A percentile compares a stretch with the other conserved stretches of the same genome.
These are phyloP conservation scores for Teratosphaeria viscida DNA, from an alignment of 2,329 filamentous ascomycete genomes.

Conservation along the genomic window DNA sequence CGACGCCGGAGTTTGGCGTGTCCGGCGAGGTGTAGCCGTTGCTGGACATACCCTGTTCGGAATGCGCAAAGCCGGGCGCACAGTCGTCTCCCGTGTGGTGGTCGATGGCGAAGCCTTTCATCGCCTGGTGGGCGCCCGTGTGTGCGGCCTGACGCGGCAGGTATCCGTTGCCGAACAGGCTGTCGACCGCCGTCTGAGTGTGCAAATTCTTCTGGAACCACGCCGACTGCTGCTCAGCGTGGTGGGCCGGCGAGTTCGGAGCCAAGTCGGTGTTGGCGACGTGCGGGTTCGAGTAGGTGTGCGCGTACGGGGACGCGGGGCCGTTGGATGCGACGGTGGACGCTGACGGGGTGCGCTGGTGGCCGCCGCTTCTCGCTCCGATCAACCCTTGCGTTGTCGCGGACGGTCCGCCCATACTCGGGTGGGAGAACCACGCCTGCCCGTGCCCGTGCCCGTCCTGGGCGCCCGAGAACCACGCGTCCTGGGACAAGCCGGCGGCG, in stretches of 20 bases:
- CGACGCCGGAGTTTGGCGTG: constrained; percentile 44
- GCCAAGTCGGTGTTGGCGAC: constrained; percentile 37
- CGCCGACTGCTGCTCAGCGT: constrained; percentile 27
- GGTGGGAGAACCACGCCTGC: not conserved
- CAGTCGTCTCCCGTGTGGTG: constrained; percentile 41
- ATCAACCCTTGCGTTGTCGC: not conserved
- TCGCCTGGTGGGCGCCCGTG: constrained; percentile 45
- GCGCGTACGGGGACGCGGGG: constrained; percentile 33
- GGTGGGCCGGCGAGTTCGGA: constrained; percentile 29
- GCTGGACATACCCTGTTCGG: constrained; percentile 50
- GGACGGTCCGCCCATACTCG: constrained; percentile 1
- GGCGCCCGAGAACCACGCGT: not conserved
- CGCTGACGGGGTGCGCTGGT: constrained; percentile 26
- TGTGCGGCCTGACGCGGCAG: constrained; percentile 21
- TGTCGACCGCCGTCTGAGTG: constrained; percentile 43
- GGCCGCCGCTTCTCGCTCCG: constrained; percentile 8
- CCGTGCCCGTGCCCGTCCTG: not conserved
- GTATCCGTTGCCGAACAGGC: constrained; percentile 31
- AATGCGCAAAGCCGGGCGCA: constrained; percentile 41
- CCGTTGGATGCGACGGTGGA: constrained; percentile 34
- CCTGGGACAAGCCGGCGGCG: not conserved
- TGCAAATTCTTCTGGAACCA: constrained; percentile 43
- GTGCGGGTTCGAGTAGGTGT: constrained; percentile 26
- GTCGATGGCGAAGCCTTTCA: constrained; percentile 49
- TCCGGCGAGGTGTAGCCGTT: constrained; percentile 51